phyloP scores from a whole-genome alignment of 306 rosid genomes.

The Casuarina cunninghamiana region DNA sequence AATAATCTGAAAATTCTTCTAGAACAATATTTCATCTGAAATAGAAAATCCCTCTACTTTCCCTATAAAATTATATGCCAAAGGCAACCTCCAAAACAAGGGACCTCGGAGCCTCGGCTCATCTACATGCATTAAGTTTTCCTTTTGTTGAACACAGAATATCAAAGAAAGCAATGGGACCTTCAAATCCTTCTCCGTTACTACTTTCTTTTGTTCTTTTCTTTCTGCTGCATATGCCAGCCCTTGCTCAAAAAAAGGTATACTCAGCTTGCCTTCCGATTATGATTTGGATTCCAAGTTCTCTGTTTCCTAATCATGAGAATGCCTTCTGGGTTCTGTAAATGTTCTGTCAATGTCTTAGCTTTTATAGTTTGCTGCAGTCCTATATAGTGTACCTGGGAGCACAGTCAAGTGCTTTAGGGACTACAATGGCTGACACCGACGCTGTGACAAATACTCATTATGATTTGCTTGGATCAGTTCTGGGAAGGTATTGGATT shows the following conservation, averaged over 20 bases:
- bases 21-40: neutral
- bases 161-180: slow-evolving; percentile 28
- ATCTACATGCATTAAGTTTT: neutral
- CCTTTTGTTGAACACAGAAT: neutral
- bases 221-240: slow-evolving; percentile 28
- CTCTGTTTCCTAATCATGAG: neutral
- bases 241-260: slow-evolving; percentile 46
- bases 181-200: slow-evolving; percentile 7
- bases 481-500: slow-evolving; percentile 51
- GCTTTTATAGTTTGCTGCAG: slow-evolving; percentile 28
- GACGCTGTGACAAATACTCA: slow-evolving; percentile 42
- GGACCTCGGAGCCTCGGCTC: neutral
- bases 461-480: slow-evolving; percentile 48
- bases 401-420: slow-evolving; percentile 37
- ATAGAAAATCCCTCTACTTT: neutral
- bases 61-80: neutral
- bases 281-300: neutral
- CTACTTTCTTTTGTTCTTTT: slow-evolving; percentile 34
- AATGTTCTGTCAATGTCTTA: neutral
- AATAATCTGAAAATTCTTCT: neutral
- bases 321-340: neutral
- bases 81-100: slow-evolving; percentile 26
- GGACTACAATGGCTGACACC: slow-evolving; percentile 23
- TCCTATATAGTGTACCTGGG: slow-evolving; percentile 80
- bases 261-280: neutral